A percentile compares a stretch with the other conserved stretches of the same genome.
phyloP scores from a whole-genome alignment of 2,329 filamentous ascomycete genomes.

The Diaporthe destruens region DNA sequence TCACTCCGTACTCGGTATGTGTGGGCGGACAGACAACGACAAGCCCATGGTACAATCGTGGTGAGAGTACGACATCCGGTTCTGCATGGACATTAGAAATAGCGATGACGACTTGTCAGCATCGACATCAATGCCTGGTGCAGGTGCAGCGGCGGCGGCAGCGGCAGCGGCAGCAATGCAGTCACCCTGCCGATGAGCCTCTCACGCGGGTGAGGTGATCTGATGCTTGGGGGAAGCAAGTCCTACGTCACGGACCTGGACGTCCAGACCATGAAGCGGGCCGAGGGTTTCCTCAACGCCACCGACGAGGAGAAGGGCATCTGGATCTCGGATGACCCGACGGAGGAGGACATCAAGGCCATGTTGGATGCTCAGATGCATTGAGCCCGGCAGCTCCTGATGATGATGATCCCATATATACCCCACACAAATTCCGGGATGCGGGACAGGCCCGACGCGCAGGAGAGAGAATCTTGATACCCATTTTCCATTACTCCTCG shows the following conservation, averaged over 20 bases:
- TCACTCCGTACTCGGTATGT: slow-evolving; percentile 5
- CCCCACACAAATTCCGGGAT: slow-evolving; percentile 15
- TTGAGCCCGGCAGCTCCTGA: neutral
- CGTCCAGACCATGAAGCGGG: slow-evolving; percentile 87
- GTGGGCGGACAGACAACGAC: neutral
- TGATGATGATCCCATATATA: neutral
- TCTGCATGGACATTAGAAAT: slow-evolving; percentile 19
- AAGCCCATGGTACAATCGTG: slow-evolving; percentile 4
- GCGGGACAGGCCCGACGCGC: slow-evolving; percentile 19
- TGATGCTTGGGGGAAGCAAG: slow-evolving; percentile 56
- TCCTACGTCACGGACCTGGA: slow-evolving; percentile 94
- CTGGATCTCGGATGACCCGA: slow-evolving; percentile 82
- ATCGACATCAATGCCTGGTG: neutral
- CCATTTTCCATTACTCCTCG: slow-evolving; percentile 21
- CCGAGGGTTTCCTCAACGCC: slow-evolving; percentile 84
- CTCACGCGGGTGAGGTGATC: slow-evolving; percentile 11
- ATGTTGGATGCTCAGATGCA: slow-evolving; percentile 61
- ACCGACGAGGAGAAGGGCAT: slow-evolving; percentile 89
- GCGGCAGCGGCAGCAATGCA: slow-evolving; percentile 20
- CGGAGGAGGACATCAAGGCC: slow-evolving; percentile 69
- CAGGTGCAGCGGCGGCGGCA: slow-evolving; percentile 4
- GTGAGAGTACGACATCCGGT: slow-evolving; percentile 24
- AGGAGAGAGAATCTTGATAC: slow-evolving; percentile 18
- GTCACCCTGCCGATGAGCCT: slow-evolving; percentile 25
- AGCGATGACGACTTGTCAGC: slow-evolving; percentile 25